Base-by-base conservation (phyloP, 805 yeast genomes). In the Blastobotrys attinorum region DNA sequence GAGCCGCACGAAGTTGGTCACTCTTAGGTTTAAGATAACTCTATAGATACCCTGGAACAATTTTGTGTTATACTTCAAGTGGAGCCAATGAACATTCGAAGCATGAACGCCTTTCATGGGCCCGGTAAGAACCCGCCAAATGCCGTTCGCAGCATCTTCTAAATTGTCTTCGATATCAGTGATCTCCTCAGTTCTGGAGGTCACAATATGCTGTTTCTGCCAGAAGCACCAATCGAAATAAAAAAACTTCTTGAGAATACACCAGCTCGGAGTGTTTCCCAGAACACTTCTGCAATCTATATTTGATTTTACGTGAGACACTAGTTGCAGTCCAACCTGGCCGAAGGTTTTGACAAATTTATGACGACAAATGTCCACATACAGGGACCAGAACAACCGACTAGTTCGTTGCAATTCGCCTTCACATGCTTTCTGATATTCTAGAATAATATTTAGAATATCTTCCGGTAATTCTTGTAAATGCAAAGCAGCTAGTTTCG, bases 71-170 rank as follows among this genome's bases (percentile, higher is more conserved):
- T 45, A 40, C 20, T 47, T 39, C 31, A 50, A 42, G 21, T 45
- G 49, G 21, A 50, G 40, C 32, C 41, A 37, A 4, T 38, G 40
- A 3, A 50, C 54, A 33, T 46, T 46, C 3, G 51, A 39, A 11
- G 51, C 54, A 33, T 46, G 33, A 31, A 50, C 18, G 3, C 48
- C 53, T 49, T 51, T 45, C 21, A 42, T 27, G 31, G 40, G 34
- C 5, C 43, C 46, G 13, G 44, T 22, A 7, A 49, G 39, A 5
- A 31, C 41, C 16, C 44, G 31, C 53, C 53, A 49, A 7, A 36
- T 32, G 8, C 48, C 48, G 3, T 22, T n/a, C 20, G 16, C 11
- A 21, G 18, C 18, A 3, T 16, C 36, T n/a, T 16, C 17, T 13
- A 15, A 10, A 21, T 17, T 8, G 20, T 15, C 20, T 4, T 32